Percentiles rank a stretch among this genome's conserved stretches.
Conservation (phyloP, 495 filamentous ascomycete genomes). For the Penicillium taxi region DNA sequence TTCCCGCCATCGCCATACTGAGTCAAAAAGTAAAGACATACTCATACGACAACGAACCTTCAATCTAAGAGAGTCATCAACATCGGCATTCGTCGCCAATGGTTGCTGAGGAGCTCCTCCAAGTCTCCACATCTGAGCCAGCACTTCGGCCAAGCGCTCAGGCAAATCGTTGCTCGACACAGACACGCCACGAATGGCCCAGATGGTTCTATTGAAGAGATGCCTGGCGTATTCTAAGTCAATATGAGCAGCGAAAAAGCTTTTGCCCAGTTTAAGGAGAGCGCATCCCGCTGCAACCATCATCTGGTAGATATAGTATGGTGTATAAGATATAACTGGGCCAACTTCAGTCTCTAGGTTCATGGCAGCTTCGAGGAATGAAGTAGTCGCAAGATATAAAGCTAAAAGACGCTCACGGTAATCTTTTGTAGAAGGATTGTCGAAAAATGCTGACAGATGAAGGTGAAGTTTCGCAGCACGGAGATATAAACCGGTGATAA, state of each 20-base stretch:
- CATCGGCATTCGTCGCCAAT: conserved; percentile 27
- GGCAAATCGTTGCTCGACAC: conserved; percentile 78
- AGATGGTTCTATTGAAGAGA: conserved; percentile 70
- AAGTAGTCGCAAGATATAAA: conserved; percentile 66
- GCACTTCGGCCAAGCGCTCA: conserved; percentile 76
- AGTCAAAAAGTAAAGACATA: conserved; percentile 88
- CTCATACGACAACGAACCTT: conserved; percentile 86
- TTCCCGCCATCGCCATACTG: conserved; percentile 88
- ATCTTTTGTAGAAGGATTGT: conserved; percentile 62
- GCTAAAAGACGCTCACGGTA: conserved; percentile 72
- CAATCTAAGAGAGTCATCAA: conserved; percentile 68
- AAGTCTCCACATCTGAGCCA: conserved; percentile 87
- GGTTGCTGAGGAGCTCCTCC: conserved; percentile 42
- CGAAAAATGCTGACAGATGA: conserved; percentile 81
- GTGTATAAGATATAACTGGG: conserved; percentile 57
- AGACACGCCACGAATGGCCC: conserved; percentile 66
- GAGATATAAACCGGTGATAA: conserved; percentile 63
- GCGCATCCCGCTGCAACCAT: conserved; percentile 81
- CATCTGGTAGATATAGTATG: conserved; percentile 89
- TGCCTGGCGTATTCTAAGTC: conserved; percentile 65
- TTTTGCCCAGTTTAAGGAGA: conserved; percentile 76
- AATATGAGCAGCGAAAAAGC: conserved; percentile 64
- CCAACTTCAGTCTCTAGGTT: conserved; percentile 45
- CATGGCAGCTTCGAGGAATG: conserved; percentile 67
- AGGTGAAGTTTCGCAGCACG: conserved; percentile 76